These are phyloP conservation scores for Skeletonema potamos DNA, from an alignment of 108 stramenopile genomes.

Conservation along the genomic window DNA sequence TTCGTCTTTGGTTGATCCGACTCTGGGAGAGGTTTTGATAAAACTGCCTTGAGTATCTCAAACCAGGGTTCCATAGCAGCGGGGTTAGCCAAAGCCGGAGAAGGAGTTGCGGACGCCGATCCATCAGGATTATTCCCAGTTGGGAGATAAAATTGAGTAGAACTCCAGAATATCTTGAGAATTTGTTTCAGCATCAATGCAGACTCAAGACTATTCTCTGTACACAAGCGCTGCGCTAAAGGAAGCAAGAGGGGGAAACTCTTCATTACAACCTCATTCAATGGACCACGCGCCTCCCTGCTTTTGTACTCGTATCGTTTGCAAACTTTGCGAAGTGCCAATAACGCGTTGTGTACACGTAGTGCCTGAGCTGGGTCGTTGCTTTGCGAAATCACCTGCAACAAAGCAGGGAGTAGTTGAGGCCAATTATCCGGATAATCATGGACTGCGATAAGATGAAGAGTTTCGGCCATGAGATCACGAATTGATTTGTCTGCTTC, in stretches of 20 bases:
- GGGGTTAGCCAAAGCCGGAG: conserved; percentile 64
- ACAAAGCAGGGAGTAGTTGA: conserved; percentile 78
- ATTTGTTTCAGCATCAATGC: conserved; percentile 95
- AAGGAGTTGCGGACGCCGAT: conserved; percentile 28
- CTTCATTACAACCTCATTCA: conserved; percentile 86
- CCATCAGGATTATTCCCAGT: conserved; percentile 64
- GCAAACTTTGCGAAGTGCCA: conserved; percentile 93
- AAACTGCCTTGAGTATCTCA: conserved; percentile 65
- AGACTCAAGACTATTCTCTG: conserved; percentile 79
- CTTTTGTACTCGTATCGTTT: conserved; percentile 98
- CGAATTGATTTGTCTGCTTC: conserved; percentile 89
- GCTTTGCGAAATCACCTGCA: conserved; percentile 72
- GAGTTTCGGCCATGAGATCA: conserved; percentile 89
- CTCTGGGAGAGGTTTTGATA: conserved; percentile 82
- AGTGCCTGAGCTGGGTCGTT: conserved; percentile 65
- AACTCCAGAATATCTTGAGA: conserved; percentile 97
- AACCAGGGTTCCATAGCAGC: conserved; percentile 90
- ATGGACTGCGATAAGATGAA: conserved; percentile 87
- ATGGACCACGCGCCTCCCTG: conserved; percentile 85
- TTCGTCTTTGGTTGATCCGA: conserved; percentile 79
- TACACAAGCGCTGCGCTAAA: conserved; percentile 67
- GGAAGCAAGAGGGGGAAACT: conserved; percentile 86
- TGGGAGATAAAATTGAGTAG: conserved; percentile 93
- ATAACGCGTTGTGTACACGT: conserved; percentile 90
- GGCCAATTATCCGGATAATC: conserved; percentile 96